Percentiles rank a stretch among this genome's conserved stretches.
Evolutionary conservation across 805 yeast genomes (phyloP).

Genomic region (Tetrapisispora nanseiensis): DNA sequence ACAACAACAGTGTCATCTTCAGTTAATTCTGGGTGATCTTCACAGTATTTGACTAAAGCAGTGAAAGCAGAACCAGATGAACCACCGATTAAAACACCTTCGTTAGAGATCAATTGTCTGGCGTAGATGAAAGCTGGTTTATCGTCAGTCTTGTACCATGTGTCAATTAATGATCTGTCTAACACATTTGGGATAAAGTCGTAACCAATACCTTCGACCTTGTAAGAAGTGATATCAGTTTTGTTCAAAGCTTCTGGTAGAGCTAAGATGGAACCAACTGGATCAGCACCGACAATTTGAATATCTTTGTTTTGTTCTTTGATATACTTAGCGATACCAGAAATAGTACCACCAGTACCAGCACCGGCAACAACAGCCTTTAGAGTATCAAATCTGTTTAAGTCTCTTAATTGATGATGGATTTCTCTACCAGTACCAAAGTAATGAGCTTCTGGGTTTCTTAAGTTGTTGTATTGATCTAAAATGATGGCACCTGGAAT

Average conservation of each 20-base stretch:
- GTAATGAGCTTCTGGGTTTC: conserved; percentile 79
- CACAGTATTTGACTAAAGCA: conserved; percentile 62
- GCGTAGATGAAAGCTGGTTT: conserved; percentile 70
- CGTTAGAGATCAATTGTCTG: conserved; percentile 71
- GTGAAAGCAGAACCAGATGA: conserved; percentile 77
- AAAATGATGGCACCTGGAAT: conserved; percentile 76
- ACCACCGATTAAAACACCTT: conserved; percentile 86
- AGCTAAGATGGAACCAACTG: conserved; percentile 78
- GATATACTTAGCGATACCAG: conserved; percentile 70
- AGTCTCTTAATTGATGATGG: conserved; percentile 57
- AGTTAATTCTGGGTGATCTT: conserved; percentile 48
- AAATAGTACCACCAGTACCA: conserved; percentile 88
- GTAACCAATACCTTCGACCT: conserved; percentile 87
- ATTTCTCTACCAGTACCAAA: conserved; percentile 79
- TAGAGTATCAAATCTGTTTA: conserved; percentile 41
- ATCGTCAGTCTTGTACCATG: conserved; percentile 83
- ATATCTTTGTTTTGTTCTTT: conserved; percentile 60
- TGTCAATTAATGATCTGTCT: conserved; percentile 53
- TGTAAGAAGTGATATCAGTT: conserved; percentile 44
- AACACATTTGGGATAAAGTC: conserved; percentile 80
- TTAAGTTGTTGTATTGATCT: conserved; percentile 71
- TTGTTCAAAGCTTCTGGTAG: conserved; percentile 62
- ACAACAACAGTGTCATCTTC: conserved; percentile 71
- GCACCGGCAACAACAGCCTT: conserved; percentile 82
- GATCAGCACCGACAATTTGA: conserved; percentile 71